These are phyloP conservation scores for Tylopilus orsonianus DNA, from an alignment of 1,284 basidiomycete genomes.

Conservation along the genomic window DNA sequence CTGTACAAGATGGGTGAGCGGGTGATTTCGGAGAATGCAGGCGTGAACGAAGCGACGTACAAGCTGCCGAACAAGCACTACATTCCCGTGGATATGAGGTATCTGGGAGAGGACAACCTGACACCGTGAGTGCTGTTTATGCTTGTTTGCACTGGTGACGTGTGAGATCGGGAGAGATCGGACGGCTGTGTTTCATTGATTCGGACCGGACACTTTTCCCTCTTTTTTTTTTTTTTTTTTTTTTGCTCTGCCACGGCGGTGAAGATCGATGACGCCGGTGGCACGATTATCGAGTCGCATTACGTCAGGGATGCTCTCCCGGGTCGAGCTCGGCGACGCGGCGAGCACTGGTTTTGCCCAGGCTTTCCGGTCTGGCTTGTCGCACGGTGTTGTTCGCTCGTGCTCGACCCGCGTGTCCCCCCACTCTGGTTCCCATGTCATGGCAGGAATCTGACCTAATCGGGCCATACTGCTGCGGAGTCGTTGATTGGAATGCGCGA, in stretches of 20 bases:
- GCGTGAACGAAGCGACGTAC: slow-evolving; percentile 69
- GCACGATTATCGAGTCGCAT: slow-evolving; percentile 19
- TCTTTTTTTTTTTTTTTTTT: too few species aligned
- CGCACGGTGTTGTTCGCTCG: slow-evolving; percentile 12
- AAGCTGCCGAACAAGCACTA: slow-evolving; percentile 93
- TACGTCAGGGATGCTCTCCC: slow-evolving; percentile 22
- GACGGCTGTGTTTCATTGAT: slow-evolving; percentile 8
- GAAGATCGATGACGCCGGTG: slow-evolving; percentile 31
- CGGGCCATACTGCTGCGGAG: slow-evolving; percentile 13
- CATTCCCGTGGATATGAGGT: slow-evolving; percentile 79
- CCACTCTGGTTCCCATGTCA: slow-evolving; percentile 3
- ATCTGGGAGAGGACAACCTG: slow-evolving; percentile 52
- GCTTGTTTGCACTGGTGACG: slow-evolving; percentile 19
- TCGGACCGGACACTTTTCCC: neutral
- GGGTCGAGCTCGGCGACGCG: slow-evolving; percentile 3
- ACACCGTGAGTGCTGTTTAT: slow-evolving; percentile 42
- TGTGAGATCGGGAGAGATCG: slow-evolving; percentile 21
- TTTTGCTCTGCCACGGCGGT: slow-evolving; percentile 23
- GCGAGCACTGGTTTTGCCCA: neutral
- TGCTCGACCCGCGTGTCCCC: slow-evolving; percentile 3
- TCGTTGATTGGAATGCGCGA: slow-evolving; percentile 2
- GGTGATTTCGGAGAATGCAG: slow-evolving; percentile 66
- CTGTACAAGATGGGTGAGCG: slow-evolving; percentile 86
- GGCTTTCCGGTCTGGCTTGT: slow-evolving; percentile 10
- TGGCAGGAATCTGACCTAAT: slow-evolving; percentile 5